Evolutionary conservation across 1,284 basidiomycete species (phyloP), one percentile per base, ranked within the genome.

Genomic region (Xerocomus amazonicus): DNA sequence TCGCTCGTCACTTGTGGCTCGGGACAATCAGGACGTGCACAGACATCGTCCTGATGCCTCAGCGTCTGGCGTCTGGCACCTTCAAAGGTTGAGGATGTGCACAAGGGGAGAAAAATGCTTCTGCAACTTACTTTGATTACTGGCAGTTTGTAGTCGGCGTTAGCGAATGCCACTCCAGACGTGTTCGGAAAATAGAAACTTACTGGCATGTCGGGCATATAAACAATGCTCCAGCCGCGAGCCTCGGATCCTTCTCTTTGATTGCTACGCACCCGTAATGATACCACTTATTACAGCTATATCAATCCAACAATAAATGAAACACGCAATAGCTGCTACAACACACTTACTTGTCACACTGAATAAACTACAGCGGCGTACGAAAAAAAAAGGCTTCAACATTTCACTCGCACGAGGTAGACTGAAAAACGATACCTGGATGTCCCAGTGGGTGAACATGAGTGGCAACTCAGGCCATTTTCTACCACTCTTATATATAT

Each of bases 221-320:
- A 45, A 65, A 72, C 44, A 45, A 17, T 4, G 49, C 53, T 0
- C 38, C 55, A 4, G 47, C 42, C 16, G 60, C 54, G 13, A 70
- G 47, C 16, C 67, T 57, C 8, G 56, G 52, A 46, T 72, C 69
- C 1, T 45, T 59, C 10, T 47, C n/a, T 17, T 27, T 8, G 32
- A 70, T 40, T 7, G 56, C 69, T 31, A 61, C 64, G 45, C 71
- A 72, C 6, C 59, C 68, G 46, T 61, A 66, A 37, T 71, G 71
- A 36, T 63, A 71, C 70, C 68, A 72, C 38, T 48, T 49, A 9
- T 70, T 60, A 43, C 71, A 71, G 9, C 70, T 72, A 10, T 19
- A 33, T 34, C 26, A 8, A 31, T 14, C 9, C 14, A 33, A 9
- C n/a, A 16, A 23, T 32, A 1, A 4, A 27, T 52, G 38, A 56